These are phyloP conservation scores for Cymodocea nodosa DNA, from an alignment of 116 monocot species.

Conservation along the genomic window DNA sequence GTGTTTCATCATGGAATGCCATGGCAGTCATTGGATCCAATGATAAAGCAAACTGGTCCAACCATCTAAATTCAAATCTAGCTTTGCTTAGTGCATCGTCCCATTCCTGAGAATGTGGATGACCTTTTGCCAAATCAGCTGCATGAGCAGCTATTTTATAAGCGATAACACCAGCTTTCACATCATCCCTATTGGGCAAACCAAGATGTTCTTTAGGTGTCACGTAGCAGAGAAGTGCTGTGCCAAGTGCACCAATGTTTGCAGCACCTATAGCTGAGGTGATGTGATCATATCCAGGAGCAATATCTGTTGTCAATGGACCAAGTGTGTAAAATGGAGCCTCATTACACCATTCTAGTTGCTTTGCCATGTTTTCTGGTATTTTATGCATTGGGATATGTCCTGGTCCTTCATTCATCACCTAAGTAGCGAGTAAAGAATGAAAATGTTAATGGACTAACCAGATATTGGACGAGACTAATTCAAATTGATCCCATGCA, in stretches of 20 bases:
- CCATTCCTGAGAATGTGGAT: slow-evolving; percentile 85
- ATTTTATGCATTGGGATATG: slow-evolving; percentile 98
- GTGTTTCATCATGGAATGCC: slow-evolving; percentile 90
- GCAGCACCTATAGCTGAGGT: slow-evolving; percentile 98
- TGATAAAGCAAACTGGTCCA: slow-evolving; percentile 93
- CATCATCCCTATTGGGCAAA: slow-evolving; percentile 93
- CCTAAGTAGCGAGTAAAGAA: slow-evolving; percentile 22
- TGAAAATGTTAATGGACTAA: not conserved
- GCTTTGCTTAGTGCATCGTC: slow-evolving; percentile 94
- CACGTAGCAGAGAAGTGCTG: slow-evolving; percentile 97
- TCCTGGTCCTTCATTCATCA: slow-evolving; percentile 98
- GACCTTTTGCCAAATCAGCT: slow-evolving; percentile 88
- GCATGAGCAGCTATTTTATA: slow-evolving; percentile 97
- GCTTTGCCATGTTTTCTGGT: slow-evolving; percentile 92
- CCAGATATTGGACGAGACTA: not conserved
- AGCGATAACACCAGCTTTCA: slow-evolving; percentile 83
- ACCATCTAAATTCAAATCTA: slow-evolving; percentile 94
- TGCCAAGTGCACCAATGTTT: slow-evolving; percentile 90
- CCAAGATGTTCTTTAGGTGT: slow-evolving; percentile 98
- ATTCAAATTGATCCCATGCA: not conserved
- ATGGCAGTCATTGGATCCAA: slow-evolving; percentile 93
- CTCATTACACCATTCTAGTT: slow-evolving; percentile 88
- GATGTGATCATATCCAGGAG: slow-evolving; percentile 98
- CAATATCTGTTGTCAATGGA: slow-evolving; percentile 93
- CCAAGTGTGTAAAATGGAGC: slow-evolving; percentile 98